Evolutionary conservation across 345 rosid species (phyloP).

Genomic region (Arabis hirsuta): DNA sequence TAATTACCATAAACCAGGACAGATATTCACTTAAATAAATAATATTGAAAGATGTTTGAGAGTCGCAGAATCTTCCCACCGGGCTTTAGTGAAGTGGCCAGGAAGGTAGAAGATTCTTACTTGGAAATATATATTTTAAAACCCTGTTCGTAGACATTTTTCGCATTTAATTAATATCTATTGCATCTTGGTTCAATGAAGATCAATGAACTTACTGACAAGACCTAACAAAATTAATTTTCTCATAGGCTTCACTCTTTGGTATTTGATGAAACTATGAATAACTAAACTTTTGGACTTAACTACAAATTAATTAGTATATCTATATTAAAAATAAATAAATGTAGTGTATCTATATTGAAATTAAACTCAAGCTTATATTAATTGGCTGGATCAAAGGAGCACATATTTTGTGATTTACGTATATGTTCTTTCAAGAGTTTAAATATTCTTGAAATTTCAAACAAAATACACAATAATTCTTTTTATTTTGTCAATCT

Average conservation of each 20-base stretch:
- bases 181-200: conserved; percentile 11
- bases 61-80: conserved; percentile 41
- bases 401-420: too few relatives aligned
- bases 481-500: not conserved
- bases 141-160: conserved; percentile 6
- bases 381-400: too few relatives aligned
- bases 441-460: too few relatives aligned
- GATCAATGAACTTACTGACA: not conserved
- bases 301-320: not conserved
- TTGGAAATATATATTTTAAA: not conserved
- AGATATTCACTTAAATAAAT: conserved; percentile 33
- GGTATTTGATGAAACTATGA: not conserved
- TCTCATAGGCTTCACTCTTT: not conserved
- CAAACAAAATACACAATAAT: too few relatives aligned
- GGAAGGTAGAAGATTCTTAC: conserved; percentile 43
- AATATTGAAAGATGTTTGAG: conserved; percentile 33
- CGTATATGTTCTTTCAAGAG: too few relatives aligned
- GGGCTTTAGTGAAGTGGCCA: conserved; percentile 42
- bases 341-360: too few relatives aligned
- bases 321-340: too few relatives aligned
- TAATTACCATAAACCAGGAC: conserved; percentile 28
- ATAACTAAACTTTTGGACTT: not conserved
- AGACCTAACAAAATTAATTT: not conserved
- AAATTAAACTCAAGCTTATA: too few relatives aligned
- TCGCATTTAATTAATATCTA: not conserved